Evolutionary conservation across 2,329 filamentous ascomycete species (phyloP).

Genomic region (Fusarium graminum): DNA sequence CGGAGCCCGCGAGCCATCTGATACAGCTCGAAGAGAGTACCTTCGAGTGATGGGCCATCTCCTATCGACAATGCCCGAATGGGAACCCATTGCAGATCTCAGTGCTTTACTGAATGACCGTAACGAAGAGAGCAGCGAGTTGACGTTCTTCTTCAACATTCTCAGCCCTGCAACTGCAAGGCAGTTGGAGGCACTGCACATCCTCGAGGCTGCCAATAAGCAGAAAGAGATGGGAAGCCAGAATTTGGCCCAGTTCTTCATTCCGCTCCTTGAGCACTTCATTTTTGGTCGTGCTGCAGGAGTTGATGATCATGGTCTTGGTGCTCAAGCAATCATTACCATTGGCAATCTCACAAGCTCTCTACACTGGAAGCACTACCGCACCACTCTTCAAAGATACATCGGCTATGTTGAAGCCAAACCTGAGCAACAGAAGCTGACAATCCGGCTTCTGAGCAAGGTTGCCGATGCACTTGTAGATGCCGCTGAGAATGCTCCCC

Average conservation of each 20-base stretch:
- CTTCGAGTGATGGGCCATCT: conserved; percentile 83
- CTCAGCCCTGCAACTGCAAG: conserved; percentile 90
- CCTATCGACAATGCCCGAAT: conserved; percentile 76
- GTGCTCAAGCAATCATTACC: conserved; percentile 86
- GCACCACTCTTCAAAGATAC: conserved; percentile 85
- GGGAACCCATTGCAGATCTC: conserved; percentile 81
- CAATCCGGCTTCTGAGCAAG: conserved; percentile 84
- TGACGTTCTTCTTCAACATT: conserved; percentile 92
- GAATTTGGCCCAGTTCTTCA: conserved; percentile 87
- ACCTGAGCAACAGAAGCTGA: conserved; percentile 85
- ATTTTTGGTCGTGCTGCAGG: conserved; percentile 83
- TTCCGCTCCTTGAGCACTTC: conserved; percentile 94
- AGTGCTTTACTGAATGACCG: conserved; percentile 71
- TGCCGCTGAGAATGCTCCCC: conserved; percentile 61
- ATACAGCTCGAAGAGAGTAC: conserved; percentile 86
- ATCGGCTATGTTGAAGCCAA: conserved; percentile 85
- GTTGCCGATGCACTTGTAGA: conserved; percentile 81
- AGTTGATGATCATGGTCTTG: conserved; percentile 84
- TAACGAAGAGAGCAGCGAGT: conserved; percentile 73
- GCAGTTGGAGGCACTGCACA: conserved; percentile 84
- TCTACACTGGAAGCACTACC: conserved; percentile 91
- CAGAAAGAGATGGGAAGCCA: conserved; percentile 76
- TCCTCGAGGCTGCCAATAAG: conserved; percentile 77
- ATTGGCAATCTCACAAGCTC: conserved; percentile 80
- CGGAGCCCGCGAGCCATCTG: conserved; percentile 82